A percentile compares a stretch with the other conserved stretches of the same genome.
These are phyloP conservation scores for Aspergillus uvarum DNA, from an alignment of 2,329 filamentous ascomycete genomes.

Conservation along the genomic window DNA sequence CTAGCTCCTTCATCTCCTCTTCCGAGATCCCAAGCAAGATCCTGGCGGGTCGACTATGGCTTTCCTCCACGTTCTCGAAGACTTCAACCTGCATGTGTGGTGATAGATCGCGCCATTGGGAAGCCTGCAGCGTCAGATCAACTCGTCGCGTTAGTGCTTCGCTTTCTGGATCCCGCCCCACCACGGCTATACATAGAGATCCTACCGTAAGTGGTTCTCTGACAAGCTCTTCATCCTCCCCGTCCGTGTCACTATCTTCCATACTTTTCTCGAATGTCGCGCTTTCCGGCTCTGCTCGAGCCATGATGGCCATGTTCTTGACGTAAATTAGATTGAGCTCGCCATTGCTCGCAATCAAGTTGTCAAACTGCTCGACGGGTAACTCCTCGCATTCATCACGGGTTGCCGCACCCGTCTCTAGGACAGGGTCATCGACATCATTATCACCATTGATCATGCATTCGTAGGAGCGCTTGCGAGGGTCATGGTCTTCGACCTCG, in stretches of 20 bases:
- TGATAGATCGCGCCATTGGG: constrained; percentile 36
- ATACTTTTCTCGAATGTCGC: constrained; percentile 10
- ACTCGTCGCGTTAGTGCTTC: neutral
- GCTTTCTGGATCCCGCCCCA: neutral
- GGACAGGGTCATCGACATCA: neutral
- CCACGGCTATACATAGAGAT: neutral
- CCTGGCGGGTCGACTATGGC: constrained; percentile 21
- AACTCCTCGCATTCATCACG: constrained; percentile 11
- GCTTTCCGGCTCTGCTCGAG: neutral
- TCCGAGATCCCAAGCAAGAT: constrained; percentile 27
- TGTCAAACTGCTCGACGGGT: constrained; percentile 20
- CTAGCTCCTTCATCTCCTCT: constrained; percentile 24
- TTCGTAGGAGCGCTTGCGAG: neutral
- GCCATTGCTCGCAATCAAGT: constrained; percentile 30
- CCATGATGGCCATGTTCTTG: constrained; percentile 30
- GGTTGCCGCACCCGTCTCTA: neutral
- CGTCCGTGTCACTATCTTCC: constrained; percentile 22
- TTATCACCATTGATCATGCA: neutral
- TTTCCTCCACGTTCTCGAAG: constrained; percentile 30
- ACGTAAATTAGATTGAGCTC: constrained; percentile 28
- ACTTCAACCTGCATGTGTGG: constrained; percentile 38
- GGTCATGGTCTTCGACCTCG: neutral
- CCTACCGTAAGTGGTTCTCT: neutral
- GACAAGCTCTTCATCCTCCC: neutral
- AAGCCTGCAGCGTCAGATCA: constrained; percentile 13